Conservation (phyloP, 1,284 basidiomycete genomes). For the Pterulicium gracile region DNA sequence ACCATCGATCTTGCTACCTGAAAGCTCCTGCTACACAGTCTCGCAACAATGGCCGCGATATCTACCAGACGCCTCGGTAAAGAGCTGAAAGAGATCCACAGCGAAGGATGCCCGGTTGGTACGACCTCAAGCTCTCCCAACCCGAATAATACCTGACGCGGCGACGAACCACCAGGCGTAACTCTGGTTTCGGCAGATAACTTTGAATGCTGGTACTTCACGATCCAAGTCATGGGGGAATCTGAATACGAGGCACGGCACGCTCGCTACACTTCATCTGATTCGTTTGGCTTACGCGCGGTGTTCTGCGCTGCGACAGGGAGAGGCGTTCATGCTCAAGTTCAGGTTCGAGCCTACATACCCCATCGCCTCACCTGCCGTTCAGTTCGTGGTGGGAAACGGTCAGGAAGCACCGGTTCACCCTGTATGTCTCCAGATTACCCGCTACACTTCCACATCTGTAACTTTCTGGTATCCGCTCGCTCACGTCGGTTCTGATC, state of each 20-base stretch:
- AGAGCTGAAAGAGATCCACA: constrained; percentile 61
- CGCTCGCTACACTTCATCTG: constrained; percentile 2
- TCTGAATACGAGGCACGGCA: constrained; percentile 51
- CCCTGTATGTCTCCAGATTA: constrained; percentile 39
- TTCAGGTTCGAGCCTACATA: constrained; percentile 70
- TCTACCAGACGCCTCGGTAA: constrained; percentile 58
- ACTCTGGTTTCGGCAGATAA: constrained; percentile 59
- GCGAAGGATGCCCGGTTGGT: constrained; percentile 68
- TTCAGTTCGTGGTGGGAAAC: constrained; percentile 65
- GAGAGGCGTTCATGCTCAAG: constrained; percentile 63
- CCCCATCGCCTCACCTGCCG: constrained; percentile 75
- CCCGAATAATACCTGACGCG: not conserved
- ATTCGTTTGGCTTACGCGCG: constrained; percentile 1
- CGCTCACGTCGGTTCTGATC: constrained; percentile 11
- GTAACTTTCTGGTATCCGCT: not conserved
- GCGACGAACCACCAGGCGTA: constrained; percentile 39
- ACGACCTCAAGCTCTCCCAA: constrained; percentile 12
- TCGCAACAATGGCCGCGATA: constrained; percentile 45
- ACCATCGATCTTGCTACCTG: not conserved
- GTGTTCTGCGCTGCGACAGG: constrained; percentile 27
- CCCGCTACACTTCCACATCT: not conserved
- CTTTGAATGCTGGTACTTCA: constrained; percentile 62
- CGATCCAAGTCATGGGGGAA: constrained; percentile 71
- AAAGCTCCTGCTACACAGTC: constrained; percentile 6
- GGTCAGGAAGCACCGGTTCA: constrained; percentile 56